Evolutionary conservation across 257 asterid genomes (phyloP).

Genomic region (Perilla frutescens): DNA sequence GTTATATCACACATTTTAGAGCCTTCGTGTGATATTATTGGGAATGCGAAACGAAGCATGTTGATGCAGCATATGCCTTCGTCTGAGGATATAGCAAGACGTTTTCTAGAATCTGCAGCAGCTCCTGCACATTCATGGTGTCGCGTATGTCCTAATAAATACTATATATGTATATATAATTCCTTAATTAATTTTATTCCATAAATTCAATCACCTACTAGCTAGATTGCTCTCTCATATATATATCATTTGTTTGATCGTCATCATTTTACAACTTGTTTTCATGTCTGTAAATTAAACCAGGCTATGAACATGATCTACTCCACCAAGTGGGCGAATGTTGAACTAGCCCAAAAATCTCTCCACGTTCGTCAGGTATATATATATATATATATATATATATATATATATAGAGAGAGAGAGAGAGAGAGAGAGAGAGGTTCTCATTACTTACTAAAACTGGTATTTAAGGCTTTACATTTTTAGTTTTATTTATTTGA

Average conservation of each 20-base stretch:
- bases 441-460: no score
- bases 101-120: constrained; percentile 5
- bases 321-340: background rate
- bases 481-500: no score
- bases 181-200: no score
- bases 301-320: background rate
- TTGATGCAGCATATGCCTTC: background rate
- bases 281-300: background rate
- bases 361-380: background rate
- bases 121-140: constrained; percentile 34
- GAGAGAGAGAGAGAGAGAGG: no score
- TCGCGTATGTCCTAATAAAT: constrained; percentile 18
- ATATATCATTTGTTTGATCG: no score
- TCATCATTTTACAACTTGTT: no score
- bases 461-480: no score
- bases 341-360: background rate
- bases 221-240: no score
- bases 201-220: no score
- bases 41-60: background rate
- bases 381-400: no score
- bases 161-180: no score
- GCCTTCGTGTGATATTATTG: constrained; percentile 28
- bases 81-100: constrained; percentile 11
- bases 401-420: no score
- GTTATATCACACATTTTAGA: background rate